phyloP scores from a whole-genome alignment of 495 filamentous ascomycete genomes.

The Friedmanniomyces endolithicus region DNA sequence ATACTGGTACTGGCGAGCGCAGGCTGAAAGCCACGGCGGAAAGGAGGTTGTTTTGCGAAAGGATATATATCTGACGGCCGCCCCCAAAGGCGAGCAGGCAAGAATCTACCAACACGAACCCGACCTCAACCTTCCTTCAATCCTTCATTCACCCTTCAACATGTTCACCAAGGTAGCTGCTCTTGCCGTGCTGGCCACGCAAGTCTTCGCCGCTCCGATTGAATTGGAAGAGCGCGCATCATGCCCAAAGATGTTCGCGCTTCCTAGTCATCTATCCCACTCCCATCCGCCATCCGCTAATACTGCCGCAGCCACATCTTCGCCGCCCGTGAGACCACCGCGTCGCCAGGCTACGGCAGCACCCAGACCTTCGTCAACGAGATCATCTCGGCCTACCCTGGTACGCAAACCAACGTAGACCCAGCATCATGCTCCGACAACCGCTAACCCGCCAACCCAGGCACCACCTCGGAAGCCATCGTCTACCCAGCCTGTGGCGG shows the following conservation, averaged over 20 bases:
- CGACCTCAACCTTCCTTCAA: background rate
- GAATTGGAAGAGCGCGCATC: constrained; percentile 3
- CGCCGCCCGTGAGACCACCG: constrained; percentile 21
- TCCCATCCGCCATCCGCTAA: background rate
- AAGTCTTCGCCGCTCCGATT: background rate
- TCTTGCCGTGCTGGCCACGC: background rate
- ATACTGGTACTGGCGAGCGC: background rate
- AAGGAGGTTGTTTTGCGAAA: background rate
- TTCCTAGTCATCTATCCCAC: background rate
- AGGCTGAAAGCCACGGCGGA: background rate
- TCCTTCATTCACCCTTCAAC: background rate
- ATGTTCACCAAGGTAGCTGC: constrained; percentile 1
- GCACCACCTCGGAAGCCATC: constrained; percentile 14
- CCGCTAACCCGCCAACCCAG: background rate
- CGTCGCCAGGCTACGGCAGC: constrained; percentile 15
- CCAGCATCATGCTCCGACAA: background rate
- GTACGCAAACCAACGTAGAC: background rate
- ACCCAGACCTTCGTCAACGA: constrained; percentile 12
- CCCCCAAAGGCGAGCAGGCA: background rate
- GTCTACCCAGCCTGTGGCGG: constrained; percentile 15
- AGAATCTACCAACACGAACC: background rate
- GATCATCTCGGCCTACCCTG: constrained; percentile 16
- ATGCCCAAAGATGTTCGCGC: constrained; percentile 1
- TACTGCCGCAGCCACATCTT: constrained; percentile 15
- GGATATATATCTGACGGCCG: background rate